phyloP scores from a whole-genome alignment of 306 rosid species.

The Cicer chorassanicum region DNA sequence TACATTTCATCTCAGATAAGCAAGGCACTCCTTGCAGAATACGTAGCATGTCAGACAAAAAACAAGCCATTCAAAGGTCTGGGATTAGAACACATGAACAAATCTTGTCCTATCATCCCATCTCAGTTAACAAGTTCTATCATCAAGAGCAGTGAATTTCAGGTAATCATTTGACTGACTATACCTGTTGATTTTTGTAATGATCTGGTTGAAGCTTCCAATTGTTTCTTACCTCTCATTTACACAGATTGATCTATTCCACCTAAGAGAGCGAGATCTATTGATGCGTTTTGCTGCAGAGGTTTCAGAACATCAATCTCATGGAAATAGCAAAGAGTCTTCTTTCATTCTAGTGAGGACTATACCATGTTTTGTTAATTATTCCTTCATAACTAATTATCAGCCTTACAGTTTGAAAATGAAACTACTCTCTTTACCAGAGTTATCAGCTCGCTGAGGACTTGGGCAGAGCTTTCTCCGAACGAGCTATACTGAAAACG shows the following conservation, averaged over 20 bases:
- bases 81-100: slow-evolving; percentile 93
- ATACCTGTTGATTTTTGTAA: slow-evolving; percentile 25
- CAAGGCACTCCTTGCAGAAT: slow-evolving; percentile 86
- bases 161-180: slow-evolving; percentile 55
- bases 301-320: slow-evolving; percentile 68
- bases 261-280: slow-evolving; percentile 85
- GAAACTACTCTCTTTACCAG: slow-evolving; percentile 52
- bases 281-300: slow-evolving; percentile 73
- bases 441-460: slow-evolving; percentile 88
- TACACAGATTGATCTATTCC: slow-evolving; percentile 71
- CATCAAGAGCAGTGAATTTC: slow-evolving; percentile 70
- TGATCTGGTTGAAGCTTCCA: slow-evolving; percentile 26
- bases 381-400: background rate
- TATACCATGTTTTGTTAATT: slow-evolving; percentile 18
- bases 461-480: slow-evolving; percentile 90
- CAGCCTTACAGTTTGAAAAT: slow-evolving; percentile 35
- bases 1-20: slow-evolving; percentile 67
- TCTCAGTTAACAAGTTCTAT: slow-evolving; percentile 66
- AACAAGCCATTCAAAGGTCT: slow-evolving; percentile 73
- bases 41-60: slow-evolving; percentile 60
- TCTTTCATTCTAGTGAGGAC: slow-evolving; percentile 69
- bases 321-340: slow-evolving; percentile 76
- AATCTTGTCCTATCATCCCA: slow-evolving; percentile 67
- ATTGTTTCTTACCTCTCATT: slow-evolving; percentile 43
- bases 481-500: slow-evolving; percentile 63